Base-by-base conservation (phyloP, 2,329 filamentous ascomycete species). In the Hypoxylon sp. region DNA sequence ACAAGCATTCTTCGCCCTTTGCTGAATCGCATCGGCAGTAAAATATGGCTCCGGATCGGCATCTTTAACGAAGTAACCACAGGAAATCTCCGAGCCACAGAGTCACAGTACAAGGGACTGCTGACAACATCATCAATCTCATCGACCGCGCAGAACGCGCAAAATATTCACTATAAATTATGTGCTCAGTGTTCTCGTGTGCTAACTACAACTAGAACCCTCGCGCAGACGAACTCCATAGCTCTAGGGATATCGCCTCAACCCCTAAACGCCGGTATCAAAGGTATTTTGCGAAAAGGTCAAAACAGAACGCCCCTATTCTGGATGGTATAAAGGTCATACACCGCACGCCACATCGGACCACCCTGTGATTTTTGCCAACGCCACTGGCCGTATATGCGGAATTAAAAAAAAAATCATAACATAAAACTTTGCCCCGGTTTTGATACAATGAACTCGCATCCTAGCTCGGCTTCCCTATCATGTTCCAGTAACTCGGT, bases 361-460 rank as follows among this genome's bases (percentile, higher is more conserved):
- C n/a, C n/a, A n/a, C n/a, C n/a, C n/a, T n/a, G n/a, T n/a, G n/a
- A n/a, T n/a, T n/a, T n/a, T 41, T 21, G 16, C 30, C 26, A 48
- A 50, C 19, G 32, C 42, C 30, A 12, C 23, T 20, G 26, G 27
- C 20, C 45, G 16, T 53, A 59, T 49, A 48, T 59, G 48, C 32
- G n/a, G n/a, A 41, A 53, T 7, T 12, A 41, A 40, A 32, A 9
- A 20, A 13, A 32, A 48, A 12, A 40, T 73, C 64, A 84, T 11
- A 84, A 68, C 51, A 76, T 75, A 37, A 83, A 71, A 50, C 77
- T 80, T 69, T 88, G 82, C 3, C 90, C 90, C 38, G 80, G 75
- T 60, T 77, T 75, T 8, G 89, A 87, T 35, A 96, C 77, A 23
- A 88, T 74, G 71, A 95, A 97, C 60, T 89, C 83, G 68, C 90